Base-by-base conservation (phyloP, 176 grass and related monocot species). In the Oryza coarctata region DNA sequence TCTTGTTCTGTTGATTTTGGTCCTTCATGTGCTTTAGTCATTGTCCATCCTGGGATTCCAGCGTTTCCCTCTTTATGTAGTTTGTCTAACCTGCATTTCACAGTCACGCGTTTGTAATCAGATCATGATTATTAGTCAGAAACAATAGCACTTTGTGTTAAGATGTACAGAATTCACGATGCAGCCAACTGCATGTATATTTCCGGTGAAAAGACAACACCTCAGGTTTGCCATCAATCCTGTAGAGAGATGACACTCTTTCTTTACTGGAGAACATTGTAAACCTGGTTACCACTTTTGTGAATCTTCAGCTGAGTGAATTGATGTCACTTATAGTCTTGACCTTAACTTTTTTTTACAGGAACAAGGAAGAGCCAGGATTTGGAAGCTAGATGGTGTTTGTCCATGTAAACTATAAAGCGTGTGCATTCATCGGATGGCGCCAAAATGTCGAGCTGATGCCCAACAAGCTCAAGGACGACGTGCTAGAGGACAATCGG, bases 21-120 rank as follows among this genome's bases (percentile, higher is more conserved):
- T 85, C 65, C 40, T 76, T 38, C 44, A 77, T 82, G 64, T 84
- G 78, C 91, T 81, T 71, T 84, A 47, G 85, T 85, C 73, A 55
- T 80, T 85, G 80, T 68, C 83, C 39, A 28, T 67, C 78, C n/a
- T 18, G 73, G 82, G 73, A 82, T 82, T 67, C 73, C 47, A 67
- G 64, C 25, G 33, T 77, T 81, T 36, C 38, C 43, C 41, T 82
- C 80, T 71, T 27, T 73, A 34, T 78, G 39, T 71, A 50, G 40
- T 65, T 20, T 87, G 32, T 82, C 34, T 40, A 35, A 32, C 12
- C 26, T 63, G 57, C 41, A 73, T 12, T 55, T 73, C 30, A 70
- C 32, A 82, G 50, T 61, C 38, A 1, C 40, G n/a, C 15, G 27
- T 49, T 68, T 41, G 71, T 74, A 67, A 35, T 80, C 45, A 71